phyloP scores from a whole-genome alignment of 2,329 filamentous ascomycete species.

The Cytospora mali region DNA sequence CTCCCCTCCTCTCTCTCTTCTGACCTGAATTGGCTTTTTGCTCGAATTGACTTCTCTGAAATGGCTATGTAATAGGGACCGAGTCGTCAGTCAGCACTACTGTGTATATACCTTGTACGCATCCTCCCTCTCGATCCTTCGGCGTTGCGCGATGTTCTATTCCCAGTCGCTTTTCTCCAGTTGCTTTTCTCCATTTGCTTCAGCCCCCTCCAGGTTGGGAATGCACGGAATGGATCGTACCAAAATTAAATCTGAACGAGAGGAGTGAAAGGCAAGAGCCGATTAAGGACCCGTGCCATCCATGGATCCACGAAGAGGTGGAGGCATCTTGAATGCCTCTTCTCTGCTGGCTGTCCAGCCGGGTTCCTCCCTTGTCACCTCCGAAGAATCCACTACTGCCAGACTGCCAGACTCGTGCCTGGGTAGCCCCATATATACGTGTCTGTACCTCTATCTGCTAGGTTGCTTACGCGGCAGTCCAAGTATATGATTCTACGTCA shows the following conservation, averaged over 20 bases:
- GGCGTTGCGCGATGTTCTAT: neutral
- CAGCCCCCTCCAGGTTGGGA: no score
- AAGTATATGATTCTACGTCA: neutral
- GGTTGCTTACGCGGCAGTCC: slow-evolving; percentile 10
- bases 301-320: neutral
- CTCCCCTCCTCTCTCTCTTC: no score
- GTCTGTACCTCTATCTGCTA: slow-evolving; percentile 1
- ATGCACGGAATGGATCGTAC: no score
- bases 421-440: slow-evolving; percentile 8
- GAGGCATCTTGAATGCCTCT: neutral
- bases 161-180: neutral
- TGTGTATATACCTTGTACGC: no score
- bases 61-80: neutral
- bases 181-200: no score
- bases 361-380: neutral
- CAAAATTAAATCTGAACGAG: no score
- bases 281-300: neutral
- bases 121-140: neutral
- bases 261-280: neutral
- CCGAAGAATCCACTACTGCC: neutral
- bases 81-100: neutral
- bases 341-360: neutral
- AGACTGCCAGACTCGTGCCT: no score
- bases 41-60: no score
- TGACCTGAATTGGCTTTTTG: no score